Evolutionary conservation across 2,329 filamentous ascomycete genomes (phyloP), one percentile per base, ranked within the genome.

Genomic region (Talaromyces marneffei): DNA sequence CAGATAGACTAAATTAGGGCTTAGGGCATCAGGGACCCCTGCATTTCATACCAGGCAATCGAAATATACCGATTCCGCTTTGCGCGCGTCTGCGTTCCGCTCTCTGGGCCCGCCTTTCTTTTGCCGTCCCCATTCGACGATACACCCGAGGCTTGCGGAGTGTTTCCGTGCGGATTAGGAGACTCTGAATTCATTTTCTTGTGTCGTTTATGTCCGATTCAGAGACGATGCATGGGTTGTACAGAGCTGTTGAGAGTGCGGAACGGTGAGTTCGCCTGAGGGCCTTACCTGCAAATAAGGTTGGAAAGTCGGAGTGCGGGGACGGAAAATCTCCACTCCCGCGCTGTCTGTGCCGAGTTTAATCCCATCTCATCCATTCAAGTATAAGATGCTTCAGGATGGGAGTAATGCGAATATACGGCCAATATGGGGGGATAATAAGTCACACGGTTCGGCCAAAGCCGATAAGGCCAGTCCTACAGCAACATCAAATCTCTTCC

Each of bases 1-100:
- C n/a, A n/a, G n/a, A n/a, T n/a, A n/a, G n/a, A n/a, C n/a, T 7
- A n/a, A 2, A 16, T 52, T 29, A 42, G 50, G 55, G 37, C 16
- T 55, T 44, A 40, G 59, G 42, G 53, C 20, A 54, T 33, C 27
- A 14, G 14, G 52, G 29, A n/a, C 5, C 40, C 25, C 25, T 42
- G 48, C 44, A 20, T 57, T 50, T 55, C 79, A 70, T 77, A 85
- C 83, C 85, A 87, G 57, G 85, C 85, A 66, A 87, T 86, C 29
- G 84, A 86, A 66, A 87, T 87, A 72, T 87, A 87, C 66, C 85
- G 82, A 75, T 86, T 87, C 71, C 85, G 80, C 78, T 87, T 87
- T 66, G 84, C 79, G 66, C 84, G 80, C 66, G 79, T 80, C 60
- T 81, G 81, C 16, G 77, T 76, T 74, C 75, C 76, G 74, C 73